These are phyloP conservation scores for Rhododendron ferrugineum DNA, from an alignment of 148 eudicot species.

Conservation along the genomic window DNA sequence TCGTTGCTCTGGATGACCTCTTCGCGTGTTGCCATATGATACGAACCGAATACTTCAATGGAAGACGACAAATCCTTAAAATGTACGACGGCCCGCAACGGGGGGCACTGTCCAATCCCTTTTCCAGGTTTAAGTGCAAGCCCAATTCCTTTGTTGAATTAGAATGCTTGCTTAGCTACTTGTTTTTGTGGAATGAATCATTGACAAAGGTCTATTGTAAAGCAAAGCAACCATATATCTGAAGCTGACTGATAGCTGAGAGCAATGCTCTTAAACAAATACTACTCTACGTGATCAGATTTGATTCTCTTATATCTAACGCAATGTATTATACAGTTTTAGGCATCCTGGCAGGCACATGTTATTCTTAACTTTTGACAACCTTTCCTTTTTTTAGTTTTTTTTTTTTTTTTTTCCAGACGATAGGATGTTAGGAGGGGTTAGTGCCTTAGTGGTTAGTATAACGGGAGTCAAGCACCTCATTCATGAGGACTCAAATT, in stretches of 20 bases:
- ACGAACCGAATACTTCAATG: background rate
- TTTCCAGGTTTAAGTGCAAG: background rate
- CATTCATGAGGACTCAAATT: too few species aligned
- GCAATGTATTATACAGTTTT: background rate
- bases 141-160: background rate
- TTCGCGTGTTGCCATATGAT: background rate
- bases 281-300: background rate
- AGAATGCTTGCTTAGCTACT: background rate
- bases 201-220: background rate
- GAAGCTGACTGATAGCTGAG: background rate
- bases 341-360: too few species aligned
- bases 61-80: background rate
- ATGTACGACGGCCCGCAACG: background rate
- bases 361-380: too few species aligned
- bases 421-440: too few species aligned
- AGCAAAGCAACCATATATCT: background rate
- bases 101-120: background rate
- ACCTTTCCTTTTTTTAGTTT: too few species aligned
- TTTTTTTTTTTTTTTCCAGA: too few species aligned
- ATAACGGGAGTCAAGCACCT: too few species aligned
- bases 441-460: too few species aligned
- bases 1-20: background rate
- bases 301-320: constrained; percentile 6
- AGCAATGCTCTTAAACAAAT: background rate
- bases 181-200: background rate